Conservation (phyloP, 129 eudicot species). For the Artemisia tridentata region DNA sequence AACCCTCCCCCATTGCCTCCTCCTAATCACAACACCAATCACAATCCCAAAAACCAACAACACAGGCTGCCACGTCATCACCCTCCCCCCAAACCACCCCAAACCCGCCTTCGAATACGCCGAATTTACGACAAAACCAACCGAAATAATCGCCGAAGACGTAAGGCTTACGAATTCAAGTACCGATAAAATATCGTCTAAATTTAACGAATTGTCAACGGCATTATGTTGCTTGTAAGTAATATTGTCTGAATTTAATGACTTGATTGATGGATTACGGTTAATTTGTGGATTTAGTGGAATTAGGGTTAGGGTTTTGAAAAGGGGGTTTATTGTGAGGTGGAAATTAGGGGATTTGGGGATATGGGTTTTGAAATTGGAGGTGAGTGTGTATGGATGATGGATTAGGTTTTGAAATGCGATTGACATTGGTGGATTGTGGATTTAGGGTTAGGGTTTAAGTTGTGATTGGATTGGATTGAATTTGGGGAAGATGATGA, state of each 20-base stretch:
- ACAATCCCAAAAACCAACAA: conserved; percentile 57
- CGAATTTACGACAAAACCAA: conserved; percentile 45
- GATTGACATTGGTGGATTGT: conserved; percentile 44
- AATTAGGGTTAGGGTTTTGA: conserved; percentile 16
- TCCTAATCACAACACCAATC: conserved; percentile 62
- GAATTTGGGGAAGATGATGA: neutral
- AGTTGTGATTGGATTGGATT: too few species aligned
- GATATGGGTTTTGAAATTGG: conserved; percentile 31
- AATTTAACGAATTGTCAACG: conserved; percentile 17
- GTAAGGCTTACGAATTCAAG: conserved; percentile 56
- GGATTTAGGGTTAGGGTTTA: neutral
- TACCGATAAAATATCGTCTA: conserved; percentile 53
- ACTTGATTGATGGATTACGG: conserved; percentile 16
- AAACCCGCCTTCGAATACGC: conserved; percentile 27
- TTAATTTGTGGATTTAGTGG: neutral
- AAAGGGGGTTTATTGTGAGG: conserved; percentile 21
- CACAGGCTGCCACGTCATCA: conserved; percentile 56
- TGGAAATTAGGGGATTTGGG: conserved; percentile 26
- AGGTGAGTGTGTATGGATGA: conserved; percentile 35
- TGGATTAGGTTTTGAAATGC: conserved; percentile 45
- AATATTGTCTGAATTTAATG: conserved; percentile 32
- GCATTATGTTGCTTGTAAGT: conserved; percentile 10
- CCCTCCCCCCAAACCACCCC: conserved; percentile 55
- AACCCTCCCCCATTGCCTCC: conserved; percentile 81
- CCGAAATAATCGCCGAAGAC: conserved; percentile 55